Evolutionary conservation across 2,329 filamentous ascomycete genomes (phyloP).

Genomic region (Coniella vitis): DNA sequence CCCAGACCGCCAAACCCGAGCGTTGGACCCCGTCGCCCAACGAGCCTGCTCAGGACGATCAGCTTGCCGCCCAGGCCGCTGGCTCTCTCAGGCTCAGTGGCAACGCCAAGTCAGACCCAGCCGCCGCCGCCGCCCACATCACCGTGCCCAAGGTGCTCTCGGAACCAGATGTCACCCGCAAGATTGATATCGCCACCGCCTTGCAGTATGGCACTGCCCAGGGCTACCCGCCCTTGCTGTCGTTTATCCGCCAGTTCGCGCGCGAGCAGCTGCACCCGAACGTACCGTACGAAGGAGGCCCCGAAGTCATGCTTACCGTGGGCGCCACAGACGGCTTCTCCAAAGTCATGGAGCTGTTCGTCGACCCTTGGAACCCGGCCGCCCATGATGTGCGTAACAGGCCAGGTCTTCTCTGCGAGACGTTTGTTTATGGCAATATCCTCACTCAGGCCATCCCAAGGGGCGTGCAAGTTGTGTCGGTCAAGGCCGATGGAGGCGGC

Average conservation of each 20-base stretch:
- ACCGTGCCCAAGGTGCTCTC: slow-evolving; percentile 63
- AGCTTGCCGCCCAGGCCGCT: slow-evolving; percentile 8
- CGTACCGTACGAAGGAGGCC: slow-evolving; percentile 68
- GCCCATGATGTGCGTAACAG: slow-evolving; percentile 60
- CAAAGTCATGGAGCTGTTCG: slow-evolving; percentile 71
- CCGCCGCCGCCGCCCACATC: slow-evolving; percentile 43
- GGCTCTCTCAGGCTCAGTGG: slow-evolving; percentile 17
- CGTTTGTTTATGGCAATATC: slow-evolving; percentile 75
- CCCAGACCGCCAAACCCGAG: slow-evolving; percentile 65
- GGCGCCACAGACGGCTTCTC: slow-evolving; percentile 80
- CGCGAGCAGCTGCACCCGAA: slow-evolving; percentile 72
- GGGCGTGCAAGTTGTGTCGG: slow-evolving; percentile 66
- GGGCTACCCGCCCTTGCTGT: slow-evolving; percentile 72
- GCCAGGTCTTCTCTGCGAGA: slow-evolving; percentile 73
- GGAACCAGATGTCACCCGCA: slow-evolving; percentile 52
- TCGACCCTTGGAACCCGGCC: slow-evolving; percentile 66
- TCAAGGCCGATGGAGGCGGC: slow-evolving; percentile 71
- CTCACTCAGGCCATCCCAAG: slow-evolving; percentile 59
- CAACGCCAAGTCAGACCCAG: slow-evolving; percentile 20
- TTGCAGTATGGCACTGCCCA: slow-evolving; percentile 81
- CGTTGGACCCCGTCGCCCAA: slow-evolving; percentile 69
- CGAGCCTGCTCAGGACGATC: slow-evolving; percentile 39
- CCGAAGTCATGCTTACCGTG: slow-evolving; percentile 72
- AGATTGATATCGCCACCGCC: slow-evolving; percentile 74
- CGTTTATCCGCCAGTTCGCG: slow-evolving; percentile 73